phyloP scores from a whole-genome alignment of 371 early-diverging fungal genomes.

The Phascolomyces articulosus region DNA sequence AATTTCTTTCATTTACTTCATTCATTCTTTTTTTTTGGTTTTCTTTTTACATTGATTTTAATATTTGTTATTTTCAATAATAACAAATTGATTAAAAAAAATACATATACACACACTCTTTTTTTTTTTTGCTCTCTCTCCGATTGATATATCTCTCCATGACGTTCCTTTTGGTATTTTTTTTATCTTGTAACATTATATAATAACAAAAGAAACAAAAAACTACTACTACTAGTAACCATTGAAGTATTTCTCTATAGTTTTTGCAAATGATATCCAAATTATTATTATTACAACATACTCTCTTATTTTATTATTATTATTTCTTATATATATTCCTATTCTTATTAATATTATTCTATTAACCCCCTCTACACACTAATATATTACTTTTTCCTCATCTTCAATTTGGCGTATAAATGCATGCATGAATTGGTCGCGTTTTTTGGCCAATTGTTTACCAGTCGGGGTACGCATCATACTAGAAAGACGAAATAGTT shows the following conservation, averaged over 20 bases:
- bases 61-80: too few relatives aligned
- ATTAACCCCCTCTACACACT: neutral
- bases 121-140: too few relatives aligned
- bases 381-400: conserved; percentile 28
- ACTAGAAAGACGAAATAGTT: conserved; percentile 59
- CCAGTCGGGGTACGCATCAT: conserved; percentile 67
- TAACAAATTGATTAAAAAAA: too few relatives aligned
- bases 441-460: conserved; percentile 53
- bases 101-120: too few relatives aligned
- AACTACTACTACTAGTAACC: too few relatives aligned
- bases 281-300: too few relatives aligned
- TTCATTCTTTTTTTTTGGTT: conserved; percentile 3
- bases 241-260: too few relatives aligned
- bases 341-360: neutral
- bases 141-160: too few relatives aligned
- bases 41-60: too few relatives aligned
- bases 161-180: too few relatives aligned
- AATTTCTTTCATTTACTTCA: neutral
- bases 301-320: neutral
- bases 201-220: neutral
- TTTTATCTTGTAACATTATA: too few relatives aligned
- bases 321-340: neutral
- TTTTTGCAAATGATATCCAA: too few relatives aligned
- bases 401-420: conserved; percentile 56
- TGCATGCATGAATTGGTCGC: conserved; percentile 52